Percentiles rank a stretch among this genome's conserved stretches.
Conservation (phyloP, 305 asterid genomes). For the Andrographis paniculata region DNA sequence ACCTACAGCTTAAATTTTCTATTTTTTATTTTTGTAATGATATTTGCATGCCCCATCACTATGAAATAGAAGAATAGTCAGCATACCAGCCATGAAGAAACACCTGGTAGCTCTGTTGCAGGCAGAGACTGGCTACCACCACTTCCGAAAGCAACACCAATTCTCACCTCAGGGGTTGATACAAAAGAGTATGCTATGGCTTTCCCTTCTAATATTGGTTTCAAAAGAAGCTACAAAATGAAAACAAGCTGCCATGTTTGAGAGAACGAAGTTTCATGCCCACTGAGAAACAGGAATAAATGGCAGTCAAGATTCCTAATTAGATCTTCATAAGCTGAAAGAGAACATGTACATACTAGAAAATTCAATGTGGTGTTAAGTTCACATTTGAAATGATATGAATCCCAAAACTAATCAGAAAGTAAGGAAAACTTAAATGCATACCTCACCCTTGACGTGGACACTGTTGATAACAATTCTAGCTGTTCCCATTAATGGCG, state of each 20-base stretch:
- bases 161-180: slow-evolving; percentile 85
- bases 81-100: slow-evolving; percentile 96
- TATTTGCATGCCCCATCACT: too few species aligned
- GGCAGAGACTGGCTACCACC: slow-evolving; percentile 98
- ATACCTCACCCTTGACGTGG: slow-evolving; percentile 94
- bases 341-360: not conserved
- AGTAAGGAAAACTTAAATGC: slow-evolving; percentile 23
- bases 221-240: slow-evolving; percentile 60
- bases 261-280: slow-evolving; percentile 7
- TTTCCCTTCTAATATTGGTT: slow-evolving; percentile 88
- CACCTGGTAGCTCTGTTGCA: slow-evolving; percentile 96
- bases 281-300: slow-evolving; percentile 1
- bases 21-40: too few species aligned
- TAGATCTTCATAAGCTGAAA: not conserved
- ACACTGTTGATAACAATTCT: slow-evolving; percentile 81
- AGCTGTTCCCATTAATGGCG: slow-evolving; percentile 91
- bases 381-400: too few species aligned
- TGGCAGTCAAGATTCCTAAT: not conserved
- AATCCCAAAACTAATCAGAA: not conserved
- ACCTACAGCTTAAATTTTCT: too few species aligned
- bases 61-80: too few species aligned
- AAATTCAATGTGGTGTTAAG: too few species aligned
- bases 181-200: slow-evolving; percentile 82
- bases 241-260: slow-evolving; percentile 11
- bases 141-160: slow-evolving; percentile 92